These are phyloP conservation scores for Cladosporium halotolerans DNA, from an alignment of 2,329 filamentous ascomycete species.

Conservation along the genomic window DNA sequence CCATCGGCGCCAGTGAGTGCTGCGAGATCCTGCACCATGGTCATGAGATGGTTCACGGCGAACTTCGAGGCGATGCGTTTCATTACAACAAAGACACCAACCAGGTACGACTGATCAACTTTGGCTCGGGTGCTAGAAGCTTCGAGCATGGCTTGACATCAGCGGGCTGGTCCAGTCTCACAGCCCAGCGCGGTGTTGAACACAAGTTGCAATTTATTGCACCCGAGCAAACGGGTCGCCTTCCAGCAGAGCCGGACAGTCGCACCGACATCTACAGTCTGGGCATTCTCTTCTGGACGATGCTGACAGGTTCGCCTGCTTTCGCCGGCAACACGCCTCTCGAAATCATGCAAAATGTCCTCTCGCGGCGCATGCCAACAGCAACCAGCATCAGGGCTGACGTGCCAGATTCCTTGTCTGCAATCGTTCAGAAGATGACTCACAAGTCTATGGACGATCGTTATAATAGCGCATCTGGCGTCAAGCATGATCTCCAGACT, in stretches of 20 bases:
- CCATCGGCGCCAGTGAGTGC: conserved; percentile 79
- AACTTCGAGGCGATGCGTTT: conserved; percentile 85
- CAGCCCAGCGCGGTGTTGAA: conserved; percentile 76
- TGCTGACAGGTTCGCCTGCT: conserved; percentile 71
- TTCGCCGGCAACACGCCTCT: conserved; percentile 76
- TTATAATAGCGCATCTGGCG: conserved; percentile 81
- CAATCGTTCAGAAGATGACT: conserved; percentile 86
- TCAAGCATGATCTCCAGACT: conserved; percentile 71
- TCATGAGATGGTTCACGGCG: conserved; percentile 79
- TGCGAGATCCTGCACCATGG: conserved; percentile 87
- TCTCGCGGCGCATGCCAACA: conserved; percentile 70
- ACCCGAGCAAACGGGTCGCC: conserved; percentile 87
- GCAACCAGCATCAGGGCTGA: conserved; percentile 74
- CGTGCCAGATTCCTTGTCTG: conserved; percentile 73
- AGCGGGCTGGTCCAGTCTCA: conserved; percentile 78
- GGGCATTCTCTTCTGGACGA: conserved; percentile 81
- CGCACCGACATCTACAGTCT: conserved; percentile 91
- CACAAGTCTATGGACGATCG: conserved; percentile 80
- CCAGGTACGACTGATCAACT: conserved; percentile 71
- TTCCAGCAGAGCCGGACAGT: conserved; percentile 85
- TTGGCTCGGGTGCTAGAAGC: conserved; percentile 77
- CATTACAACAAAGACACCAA: conserved; percentile 70
- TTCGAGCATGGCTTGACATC: conserved; percentile 85
- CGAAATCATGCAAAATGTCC: conserved; percentile 85
- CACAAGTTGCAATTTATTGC: conserved; percentile 89